Conservation (phyloP, 306 rosid genomes). For the Trifolium dubium region DNA sequence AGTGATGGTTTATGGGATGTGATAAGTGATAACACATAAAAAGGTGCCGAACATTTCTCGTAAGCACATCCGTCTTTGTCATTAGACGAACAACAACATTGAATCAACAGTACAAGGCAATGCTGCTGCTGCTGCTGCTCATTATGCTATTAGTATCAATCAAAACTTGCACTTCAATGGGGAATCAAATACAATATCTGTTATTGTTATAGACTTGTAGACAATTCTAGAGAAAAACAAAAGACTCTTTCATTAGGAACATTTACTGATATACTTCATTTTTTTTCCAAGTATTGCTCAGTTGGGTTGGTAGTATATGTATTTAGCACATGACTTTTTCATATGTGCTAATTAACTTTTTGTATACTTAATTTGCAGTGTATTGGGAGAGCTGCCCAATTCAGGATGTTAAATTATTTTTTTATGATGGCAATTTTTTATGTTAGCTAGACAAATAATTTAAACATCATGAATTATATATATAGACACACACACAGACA, state of each 20-base stretch:
- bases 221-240: neutral
- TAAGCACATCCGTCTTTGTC: neutral
- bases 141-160: neutral
- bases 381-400: no score
- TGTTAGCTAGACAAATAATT: no score
- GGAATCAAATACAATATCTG: neutral
- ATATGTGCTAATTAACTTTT: no score
- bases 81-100: neutral
- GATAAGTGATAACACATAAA: neutral
- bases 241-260: neutral
- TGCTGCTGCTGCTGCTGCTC: neutral
- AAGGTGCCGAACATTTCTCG: neutral
- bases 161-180: neutral
- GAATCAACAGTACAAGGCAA: neutral
- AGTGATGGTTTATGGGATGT: neutral
- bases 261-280: neutral
- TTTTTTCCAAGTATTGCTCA: neutral
- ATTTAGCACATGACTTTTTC: neutral
- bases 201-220: neutral
- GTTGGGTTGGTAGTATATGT: neutral
- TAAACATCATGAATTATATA: no score
- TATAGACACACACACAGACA: no score
- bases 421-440: no score
- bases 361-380: no score
- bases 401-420: no score